Conservation (phyloP, 441 rosid species). For the Macaranga tanarius region DNA sequence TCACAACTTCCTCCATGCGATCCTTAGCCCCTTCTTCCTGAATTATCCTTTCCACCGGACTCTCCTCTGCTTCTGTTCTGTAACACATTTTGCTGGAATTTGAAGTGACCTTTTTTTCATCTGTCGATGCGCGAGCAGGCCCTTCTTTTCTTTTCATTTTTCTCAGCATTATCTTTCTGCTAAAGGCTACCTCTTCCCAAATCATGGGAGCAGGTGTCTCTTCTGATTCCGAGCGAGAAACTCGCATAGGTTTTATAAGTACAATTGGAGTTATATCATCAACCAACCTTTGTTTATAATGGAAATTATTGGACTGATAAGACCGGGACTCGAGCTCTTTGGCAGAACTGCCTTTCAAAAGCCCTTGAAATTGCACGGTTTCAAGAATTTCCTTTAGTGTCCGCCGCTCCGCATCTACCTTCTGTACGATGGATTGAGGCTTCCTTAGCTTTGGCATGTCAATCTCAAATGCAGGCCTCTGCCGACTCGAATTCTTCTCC, state of each 20-base stretch:
- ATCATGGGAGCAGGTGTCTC: slow-evolving; percentile 24
- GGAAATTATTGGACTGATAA: slow-evolving; percentile 29
- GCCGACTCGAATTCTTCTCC: slow-evolving; percentile 28
- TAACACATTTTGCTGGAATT: slow-evolving; percentile 19
- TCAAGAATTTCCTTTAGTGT: slow-evolving; percentile 52
- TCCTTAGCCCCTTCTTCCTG: slow-evolving; percentile 39
- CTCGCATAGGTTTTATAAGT: slow-evolving; percentile 56
- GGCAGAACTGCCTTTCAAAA: slow-evolving; percentile 34
- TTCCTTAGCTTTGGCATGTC: slow-evolving; percentile 43
- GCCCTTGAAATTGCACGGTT: slow-evolving; percentile 44
- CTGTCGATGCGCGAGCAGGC: slow-evolving; percentile 26
- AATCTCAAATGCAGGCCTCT: slow-evolving; percentile 29
- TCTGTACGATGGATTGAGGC: slow-evolving; percentile 26
- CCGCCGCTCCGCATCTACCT: slow-evolving; percentile 30
- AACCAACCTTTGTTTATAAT: slow-evolving; percentile 28
- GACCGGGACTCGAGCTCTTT: slow-evolving; percentile 31
- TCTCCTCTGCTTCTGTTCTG: slow-evolving; percentile 29
- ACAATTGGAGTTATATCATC: slow-evolving; percentile 52
- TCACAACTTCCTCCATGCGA: slow-evolving; percentile 25
- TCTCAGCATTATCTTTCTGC: slow-evolving; percentile 25
- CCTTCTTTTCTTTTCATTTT: slow-evolving; percentile 39
- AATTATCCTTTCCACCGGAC: slow-evolving; percentile 27
- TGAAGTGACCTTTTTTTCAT: slow-evolving; percentile 24
- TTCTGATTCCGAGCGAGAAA: slow-evolving; percentile 28
- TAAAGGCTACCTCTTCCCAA: slow-evolving; percentile 29